Percentiles rank a stretch among this genome's conserved stretches.
phyloP scores from a whole-genome alignment of 179 eudicot genomes.

The Actinidia chinensis region DNA sequence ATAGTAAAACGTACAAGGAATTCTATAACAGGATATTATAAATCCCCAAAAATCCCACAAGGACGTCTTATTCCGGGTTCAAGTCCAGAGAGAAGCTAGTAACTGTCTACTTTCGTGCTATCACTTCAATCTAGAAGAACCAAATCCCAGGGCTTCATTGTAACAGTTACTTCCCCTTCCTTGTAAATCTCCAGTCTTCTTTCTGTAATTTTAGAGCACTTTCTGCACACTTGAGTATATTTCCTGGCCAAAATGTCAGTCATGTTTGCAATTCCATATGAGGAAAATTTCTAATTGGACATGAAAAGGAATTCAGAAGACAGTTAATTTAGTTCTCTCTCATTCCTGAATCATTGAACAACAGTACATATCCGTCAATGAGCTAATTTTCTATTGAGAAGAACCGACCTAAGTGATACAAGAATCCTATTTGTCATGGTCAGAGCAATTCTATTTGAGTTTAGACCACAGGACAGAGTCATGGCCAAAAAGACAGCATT shows the following conservation, averaged over 20 bases:
- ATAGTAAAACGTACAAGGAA: not conserved
- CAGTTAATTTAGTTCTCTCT: no score
- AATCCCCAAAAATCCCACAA: not conserved
- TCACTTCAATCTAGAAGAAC: conserved; percentile 48
- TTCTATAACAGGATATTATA: not conserved
- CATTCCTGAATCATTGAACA: no score
- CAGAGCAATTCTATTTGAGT: not conserved
- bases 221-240: conserved; percentile 54
- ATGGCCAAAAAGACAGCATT: no score
- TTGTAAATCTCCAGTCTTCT: conserved; percentile 54
- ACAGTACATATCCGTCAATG: not conserved
- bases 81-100: not conserved
- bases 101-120: not conserved
- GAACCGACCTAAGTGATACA: not conserved
- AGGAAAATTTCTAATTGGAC: conserved; percentile 3
- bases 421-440: not conserved
- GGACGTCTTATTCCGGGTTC: not conserved
- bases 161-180: conserved; percentile 51
- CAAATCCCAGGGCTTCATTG: conserved; percentile 44
- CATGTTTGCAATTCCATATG: not conserved
- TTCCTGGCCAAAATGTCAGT: conserved; percentile 39
- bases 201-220: conserved; percentile 71
- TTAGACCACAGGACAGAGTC: not conserved
- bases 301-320: not conserved
- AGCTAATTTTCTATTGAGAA: not conserved